Evolutionary conservation across 306 rosid species (phyloP), one percentile per base, ranked within the genome.

Genomic region (Lathyrus tuberosus): DNA sequence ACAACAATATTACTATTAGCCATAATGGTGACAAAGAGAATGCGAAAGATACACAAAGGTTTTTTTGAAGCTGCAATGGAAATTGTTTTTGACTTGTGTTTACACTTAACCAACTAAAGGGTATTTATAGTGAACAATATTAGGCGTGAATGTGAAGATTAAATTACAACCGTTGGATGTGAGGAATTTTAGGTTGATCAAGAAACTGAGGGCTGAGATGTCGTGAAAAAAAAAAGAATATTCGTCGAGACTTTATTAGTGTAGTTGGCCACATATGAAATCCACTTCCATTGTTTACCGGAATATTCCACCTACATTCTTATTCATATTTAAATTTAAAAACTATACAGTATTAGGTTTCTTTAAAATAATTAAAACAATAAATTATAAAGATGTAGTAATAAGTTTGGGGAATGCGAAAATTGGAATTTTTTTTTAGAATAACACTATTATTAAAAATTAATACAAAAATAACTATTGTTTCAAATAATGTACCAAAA

Each of bases 1-100:
- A 84, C 86, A 4, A 88, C 70, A 24, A 76, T 71, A 65, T 73
- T 79, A 14, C 3, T 51, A 8, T 7, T 35, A 8, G 85, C 79
- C 94, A 91, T 91, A 37, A 30, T 26, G 17, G 47, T 35, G 4
- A 49, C n/a, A 41, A n/a, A 62, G 10, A 1, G 24, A 67, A 46
- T 38, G 24, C 2, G 1, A 8, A 6, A 57, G 9, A 41, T 13
- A 9, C 17, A 20, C 6, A 5, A n/a, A n/a, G n/a, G n/a, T n/a
- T 20, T 20, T 0, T 20, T 40, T 57, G 44, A 1, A 7, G 51
- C 38, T 33, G 9, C 38, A 5, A 33, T 33, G 2, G 5, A 33
- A 6, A 33, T 5, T 31, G 8, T 31, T 31, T 12, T 77, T 59
- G 17, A 22, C 63, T 62, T 60, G 70, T 14, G 20, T 6, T 54